phyloP scores from a whole-genome alignment of 1,284 basidiomycete species.

The Naganishia sp. region DNA sequence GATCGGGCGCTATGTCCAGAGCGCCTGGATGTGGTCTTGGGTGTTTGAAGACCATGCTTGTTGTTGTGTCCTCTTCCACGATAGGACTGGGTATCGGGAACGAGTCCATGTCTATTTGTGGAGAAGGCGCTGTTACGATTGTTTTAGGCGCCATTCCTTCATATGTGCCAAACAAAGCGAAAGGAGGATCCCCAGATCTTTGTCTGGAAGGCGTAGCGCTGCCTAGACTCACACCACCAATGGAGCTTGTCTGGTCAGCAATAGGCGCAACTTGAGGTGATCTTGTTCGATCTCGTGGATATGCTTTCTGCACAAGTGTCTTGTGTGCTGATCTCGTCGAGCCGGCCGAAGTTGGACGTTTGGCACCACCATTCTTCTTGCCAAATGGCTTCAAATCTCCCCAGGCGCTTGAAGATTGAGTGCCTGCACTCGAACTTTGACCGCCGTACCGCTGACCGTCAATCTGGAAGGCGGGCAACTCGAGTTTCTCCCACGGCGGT shows the following conservation, averaged over 20 bases:
- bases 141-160: conserved; percentile 24
- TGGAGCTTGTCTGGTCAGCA: background rate
- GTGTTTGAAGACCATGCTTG: conserved; percentile 2
- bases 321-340: background rate
- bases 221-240: background rate
- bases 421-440: conserved; percentile 6
- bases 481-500: conserved; percentile 53
- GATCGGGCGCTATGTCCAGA: conserved; percentile 16
- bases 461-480: conserved; percentile 52
- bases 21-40: conserved; percentile 19
- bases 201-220: background rate
- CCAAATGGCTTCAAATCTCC: conserved; percentile 46
- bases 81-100: conserved; percentile 4
- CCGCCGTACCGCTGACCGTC: conserved; percentile 52
- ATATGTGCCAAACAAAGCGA: conserved; percentile 12
- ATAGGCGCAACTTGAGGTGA: background rate
- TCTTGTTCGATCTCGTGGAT: conserved; percentile 17
- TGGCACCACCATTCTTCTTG: conserved; percentile 31
- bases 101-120: conserved; percentile 1
- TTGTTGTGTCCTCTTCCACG: conserved; percentile 1
- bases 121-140: conserved; percentile 19
- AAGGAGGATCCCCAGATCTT: background rate
- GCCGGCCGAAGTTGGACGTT: conserved; percentile 36
- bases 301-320: conserved; percentile 12
- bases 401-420: conserved; percentile 33